Conservation (phyloP, 495 filamentous ascomycete genomes). For the Cercophora newfieldiana region DNA sequence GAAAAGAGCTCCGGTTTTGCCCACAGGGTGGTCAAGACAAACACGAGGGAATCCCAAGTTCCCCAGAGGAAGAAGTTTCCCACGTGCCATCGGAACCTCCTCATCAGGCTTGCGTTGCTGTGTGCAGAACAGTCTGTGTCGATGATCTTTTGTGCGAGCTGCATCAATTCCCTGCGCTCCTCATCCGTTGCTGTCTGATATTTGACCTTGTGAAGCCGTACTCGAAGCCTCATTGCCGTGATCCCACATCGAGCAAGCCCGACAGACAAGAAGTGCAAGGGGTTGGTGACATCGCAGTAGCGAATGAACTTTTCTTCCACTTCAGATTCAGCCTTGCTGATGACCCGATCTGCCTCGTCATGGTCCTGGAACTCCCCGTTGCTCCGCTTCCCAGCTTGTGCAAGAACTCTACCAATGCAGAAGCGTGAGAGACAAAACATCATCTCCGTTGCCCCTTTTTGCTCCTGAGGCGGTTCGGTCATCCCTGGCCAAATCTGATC, state of each 20-base stretch:
- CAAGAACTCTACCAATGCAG: conserved; percentile 2
- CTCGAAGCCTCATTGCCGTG: conserved; percentile 18
- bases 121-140: conserved; percentile 20
- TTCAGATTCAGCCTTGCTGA: conserved; percentile 15
- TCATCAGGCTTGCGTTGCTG: not conserved
- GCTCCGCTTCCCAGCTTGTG: not conserved
- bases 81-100: conserved; percentile 17
- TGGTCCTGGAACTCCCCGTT: not conserved
- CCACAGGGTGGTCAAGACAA: conserved; percentile 17
- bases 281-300: conserved; percentile 23
- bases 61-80: conserved; percentile 20
- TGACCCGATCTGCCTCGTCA: conserved; percentile 3
- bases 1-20: not conserved
- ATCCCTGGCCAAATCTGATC: conserved; percentile 45
- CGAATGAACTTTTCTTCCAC: conserved; percentile 21
- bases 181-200: not conserved
- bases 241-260: conserved; percentile 16
- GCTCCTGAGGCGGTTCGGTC: conserved; percentile 43
- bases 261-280: conserved; percentile 23
- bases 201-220: conserved; percentile 8
- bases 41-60: conserved; percentile 20
- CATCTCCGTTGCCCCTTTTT: conserved; percentile 58
- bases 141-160: conserved; percentile 20
- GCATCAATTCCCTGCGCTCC: conserved; percentile 7
- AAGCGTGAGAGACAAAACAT: conserved; percentile 40